Base-by-base conservation (phyloP, 441 rosid species). In the Syzygium malaccense region DNA sequence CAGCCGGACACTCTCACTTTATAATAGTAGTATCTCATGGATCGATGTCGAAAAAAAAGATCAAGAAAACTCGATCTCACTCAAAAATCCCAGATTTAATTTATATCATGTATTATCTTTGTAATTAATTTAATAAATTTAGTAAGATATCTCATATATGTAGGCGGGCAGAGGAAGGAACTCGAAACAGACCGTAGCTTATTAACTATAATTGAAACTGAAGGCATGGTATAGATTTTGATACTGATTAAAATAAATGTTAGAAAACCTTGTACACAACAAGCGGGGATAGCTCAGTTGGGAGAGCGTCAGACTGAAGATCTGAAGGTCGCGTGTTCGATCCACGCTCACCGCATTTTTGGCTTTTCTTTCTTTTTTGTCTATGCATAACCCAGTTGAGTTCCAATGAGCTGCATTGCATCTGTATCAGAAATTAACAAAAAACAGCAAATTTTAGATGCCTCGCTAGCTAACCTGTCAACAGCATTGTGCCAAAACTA, bases 301-400 rank as follows among this genome's bases (percentile, higher is more conserved):
- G 87, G 87, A 86, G 87, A 86, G 87, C 87, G 87, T 86, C 87
- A 86, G 87, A 86, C 87, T 86, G 87, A 86, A 86, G 87, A 86
- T 86, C 87, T 86, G 79, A 86, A 86, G 87, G 87, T 62, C 87
- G 87, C 87, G 87, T 86, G 87, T 57, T 86, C 87, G 79, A 86
- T 86, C 87, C 87, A 60, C 83, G 83, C 83, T 71, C 83, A 71
- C 83, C 83, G 83, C 83, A 71, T 71, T 71, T 71, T 71, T 1
- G 5, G 0, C 6, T 20, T 37, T 23, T 20, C 14, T 20, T 10
- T 19, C 20, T 71, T 23, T 1, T 10, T 2, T 7, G 48, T 7
- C 48, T 7, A 45, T 45, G 48, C 48, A 45, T 45, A 45, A 7
- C 45, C 45, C 45, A 41, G 45, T 45, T 45, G 48, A 45, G 48